Base-by-base conservation (phyloP, 1,139 yeast genomes). In the Meyerozyma athensensis region DNA sequence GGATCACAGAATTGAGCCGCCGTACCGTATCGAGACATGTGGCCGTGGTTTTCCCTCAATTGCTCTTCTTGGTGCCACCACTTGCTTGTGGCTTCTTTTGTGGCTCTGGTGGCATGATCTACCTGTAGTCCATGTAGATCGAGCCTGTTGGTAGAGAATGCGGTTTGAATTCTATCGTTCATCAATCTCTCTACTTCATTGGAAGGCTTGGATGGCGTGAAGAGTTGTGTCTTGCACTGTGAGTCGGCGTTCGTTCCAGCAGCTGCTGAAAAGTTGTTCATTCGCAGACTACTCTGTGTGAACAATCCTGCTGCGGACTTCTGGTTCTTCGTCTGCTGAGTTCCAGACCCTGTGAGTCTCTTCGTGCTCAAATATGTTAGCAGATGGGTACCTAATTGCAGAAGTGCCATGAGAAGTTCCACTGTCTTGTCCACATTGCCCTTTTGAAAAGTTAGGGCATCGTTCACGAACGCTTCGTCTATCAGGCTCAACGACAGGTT, bases 61-160 rank as follows among this genome's bases (percentile, higher is more conserved):
- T 50, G 44, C 30, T 62, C 31, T 50, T 81, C 86, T 18, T 57
- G 56, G 2, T 49, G 42, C 86, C 86, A 80, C 87, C 87, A 81
- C 4, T 51, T 52, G 1, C 46, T 35, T 5, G 77, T 52, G 1
- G 65, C 66, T 7, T 36, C 36, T 9, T 53, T 47, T 2, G 70
- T 58, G 3, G 65, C 48, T 7, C 42, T 38, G n/a, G 68, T 43
- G 0, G 85, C 83, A 18, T 63, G 65, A 1, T 62, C 50, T 16
- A 75, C 72, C 17, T 55, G 52, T 33, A 68, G 61, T 1, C 72
- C 68, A 50, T 81, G 87, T 10, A 80, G 63, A 54, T 80, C 86
- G 5, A 79, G 41, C 19, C 44, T 45, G 12, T 59, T 57, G 0
- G 51, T 49, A 1, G 12, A 30, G 30, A 42, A 20, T 43, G 45